A percentile compares a stretch with the other conserved stretches of the same genome.
These are phyloP conservation scores for Zymoseptoria ardabiliae DNA, from an alignment of 2,329 filamentous ascomycete genomes.

Conservation along the genomic window DNA sequence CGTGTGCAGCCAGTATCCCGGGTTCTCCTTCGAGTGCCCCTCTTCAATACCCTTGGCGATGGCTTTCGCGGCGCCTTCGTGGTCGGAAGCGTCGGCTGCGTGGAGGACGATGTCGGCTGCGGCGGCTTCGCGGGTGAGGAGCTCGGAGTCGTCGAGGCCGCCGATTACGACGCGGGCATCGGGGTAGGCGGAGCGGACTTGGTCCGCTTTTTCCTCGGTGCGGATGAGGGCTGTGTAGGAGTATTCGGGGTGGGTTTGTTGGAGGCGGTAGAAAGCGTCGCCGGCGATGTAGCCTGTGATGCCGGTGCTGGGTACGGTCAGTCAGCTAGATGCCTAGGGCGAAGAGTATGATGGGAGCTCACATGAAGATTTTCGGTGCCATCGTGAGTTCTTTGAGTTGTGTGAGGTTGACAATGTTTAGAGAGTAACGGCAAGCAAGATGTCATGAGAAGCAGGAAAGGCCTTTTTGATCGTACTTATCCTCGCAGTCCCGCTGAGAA, in stretches of 20 bases:
- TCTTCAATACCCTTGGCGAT: conserved; percentile 45
- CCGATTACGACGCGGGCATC: conserved; percentile 46
- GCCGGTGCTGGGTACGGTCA: conserved; percentile 21
- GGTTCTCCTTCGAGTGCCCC: conserved; percentile 35
- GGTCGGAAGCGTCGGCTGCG: conserved; percentile 40
- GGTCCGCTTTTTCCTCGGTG: conserved; percentile 43
- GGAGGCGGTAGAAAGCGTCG: conserved; percentile 39
- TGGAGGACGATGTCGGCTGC: conserved; percentile 48
- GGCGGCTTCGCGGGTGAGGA: conserved; percentile 42
- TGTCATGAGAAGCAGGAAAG: background rate
- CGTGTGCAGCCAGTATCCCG: conserved; percentile 43
- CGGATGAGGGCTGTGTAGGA: conserved; percentile 44
- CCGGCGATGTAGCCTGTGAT: conserved; percentile 39
- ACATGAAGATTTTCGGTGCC: conserved; percentile 27
- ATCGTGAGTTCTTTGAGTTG: conserved; percentile 6
- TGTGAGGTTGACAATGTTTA: background rate
- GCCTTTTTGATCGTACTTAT: background rate
- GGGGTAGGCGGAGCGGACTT: conserved; percentile 28
- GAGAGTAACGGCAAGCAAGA: background rate
- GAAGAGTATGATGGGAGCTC: conserved; percentile 1
- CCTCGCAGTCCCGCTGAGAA: background rate
- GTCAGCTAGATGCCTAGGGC: background rate
- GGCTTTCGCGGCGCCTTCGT: conserved; percentile 41
- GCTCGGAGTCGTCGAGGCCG: conserved; percentile 38
- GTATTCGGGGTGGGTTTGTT: conserved; percentile 43